Percentiles rank a stretch among this genome's conserved stretches.
These are phyloP conservation scores for Talinum fruticosum DNA, from an alignment of 148 eudicot species.

Conservation along the genomic window DNA sequence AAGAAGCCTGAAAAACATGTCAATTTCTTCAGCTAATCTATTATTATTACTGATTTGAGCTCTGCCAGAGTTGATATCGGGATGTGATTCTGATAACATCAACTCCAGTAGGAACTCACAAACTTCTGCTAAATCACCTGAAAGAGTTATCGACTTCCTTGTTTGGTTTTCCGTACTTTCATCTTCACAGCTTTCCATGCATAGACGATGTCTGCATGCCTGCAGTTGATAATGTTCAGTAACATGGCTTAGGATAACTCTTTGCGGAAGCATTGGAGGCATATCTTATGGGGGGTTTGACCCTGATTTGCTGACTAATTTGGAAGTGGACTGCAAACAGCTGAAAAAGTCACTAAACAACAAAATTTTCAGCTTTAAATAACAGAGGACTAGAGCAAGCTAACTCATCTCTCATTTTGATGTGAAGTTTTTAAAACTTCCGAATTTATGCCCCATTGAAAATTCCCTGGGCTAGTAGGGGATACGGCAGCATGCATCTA, in stretches of 20 bases:
- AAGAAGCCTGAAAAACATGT: conserved; percentile 43
- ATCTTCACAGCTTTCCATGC: conserved; percentile 39
- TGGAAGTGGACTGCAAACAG: background rate
- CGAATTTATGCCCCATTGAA: background rate
- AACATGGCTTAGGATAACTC: background rate
- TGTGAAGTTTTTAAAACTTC: background rate
- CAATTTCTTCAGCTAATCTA: conserved; percentile 61
- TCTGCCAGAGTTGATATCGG: conserved; percentile 13
- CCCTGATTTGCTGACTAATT: background rate
- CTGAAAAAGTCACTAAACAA: background rate
- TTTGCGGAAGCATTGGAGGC: background rate
- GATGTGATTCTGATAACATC: conserved; percentile 38
- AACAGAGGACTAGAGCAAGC: background rate
- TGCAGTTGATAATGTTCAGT: conserved; percentile 28
- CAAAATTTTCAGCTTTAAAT: background rate
- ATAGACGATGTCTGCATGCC: conserved; percentile 55
- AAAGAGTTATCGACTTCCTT: conserved; percentile 30
- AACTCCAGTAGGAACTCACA: conserved; percentile 51
- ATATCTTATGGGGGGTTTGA: too few relatives aligned
- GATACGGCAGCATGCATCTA: background rate
- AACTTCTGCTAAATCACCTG: conserved; percentile 44
- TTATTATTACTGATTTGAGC: conserved; percentile 20
- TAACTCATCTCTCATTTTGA: background rate
- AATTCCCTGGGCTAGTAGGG: background rate
- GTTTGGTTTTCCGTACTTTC: conserved; percentile 30